Conservation (phyloP, 768 basidiomycete species). For the Tricholoma furcatifolium region DNA sequence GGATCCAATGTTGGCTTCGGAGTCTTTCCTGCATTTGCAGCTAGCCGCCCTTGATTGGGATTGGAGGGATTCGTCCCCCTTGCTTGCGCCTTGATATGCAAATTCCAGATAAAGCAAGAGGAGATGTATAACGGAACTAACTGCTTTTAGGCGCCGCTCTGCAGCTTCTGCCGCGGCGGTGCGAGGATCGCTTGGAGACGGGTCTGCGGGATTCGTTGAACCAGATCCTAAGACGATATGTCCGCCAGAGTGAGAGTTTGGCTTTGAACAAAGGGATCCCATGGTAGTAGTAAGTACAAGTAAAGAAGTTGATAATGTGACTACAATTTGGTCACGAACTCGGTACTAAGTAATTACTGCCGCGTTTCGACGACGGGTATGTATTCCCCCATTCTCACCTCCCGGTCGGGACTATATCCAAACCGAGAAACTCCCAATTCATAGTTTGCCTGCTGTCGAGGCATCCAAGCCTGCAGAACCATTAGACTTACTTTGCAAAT, state of each 20-base stretch:
- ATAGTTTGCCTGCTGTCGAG: constrained; percentile 47
- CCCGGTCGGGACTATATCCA: constrained; percentile 39
- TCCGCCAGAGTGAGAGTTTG: constrained; percentile 41
- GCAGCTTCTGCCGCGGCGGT: constrained; percentile 62
- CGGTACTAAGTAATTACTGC: constrained; percentile 5
- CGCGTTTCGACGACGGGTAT: constrained; percentile 34
- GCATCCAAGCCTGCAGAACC: constrained; percentile 49
- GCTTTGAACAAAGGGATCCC: constrained; percentile 62
- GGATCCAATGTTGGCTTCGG: constrained; percentile 34
- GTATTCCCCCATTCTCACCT: constrained; percentile 43
- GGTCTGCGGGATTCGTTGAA: constrained; percentile 26
- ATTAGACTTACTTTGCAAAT: constrained; percentile 8
- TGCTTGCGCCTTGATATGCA: constrained; percentile 36
- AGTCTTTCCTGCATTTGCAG: constrained; percentile 40
- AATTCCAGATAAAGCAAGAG: constrained; percentile 17
- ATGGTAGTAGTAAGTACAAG: constrained; percentile 26
- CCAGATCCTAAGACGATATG: constrained; percentile 46
- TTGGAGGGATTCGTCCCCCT: constrained; percentile 43
- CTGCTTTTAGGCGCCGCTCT: constrained; percentile 56
- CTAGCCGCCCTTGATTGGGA: constrained; percentile 48
- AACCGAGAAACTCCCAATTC: constrained; percentile 44
- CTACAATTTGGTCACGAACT: constrained; percentile 3
- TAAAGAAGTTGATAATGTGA: constrained; percentile 10
- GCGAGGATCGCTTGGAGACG: constrained; percentile 41
- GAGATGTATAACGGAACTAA: constrained; percentile 30